Base-by-base conservation (phyloP, 805 yeast species). In the Blastobotrys attinorum region DNA sequence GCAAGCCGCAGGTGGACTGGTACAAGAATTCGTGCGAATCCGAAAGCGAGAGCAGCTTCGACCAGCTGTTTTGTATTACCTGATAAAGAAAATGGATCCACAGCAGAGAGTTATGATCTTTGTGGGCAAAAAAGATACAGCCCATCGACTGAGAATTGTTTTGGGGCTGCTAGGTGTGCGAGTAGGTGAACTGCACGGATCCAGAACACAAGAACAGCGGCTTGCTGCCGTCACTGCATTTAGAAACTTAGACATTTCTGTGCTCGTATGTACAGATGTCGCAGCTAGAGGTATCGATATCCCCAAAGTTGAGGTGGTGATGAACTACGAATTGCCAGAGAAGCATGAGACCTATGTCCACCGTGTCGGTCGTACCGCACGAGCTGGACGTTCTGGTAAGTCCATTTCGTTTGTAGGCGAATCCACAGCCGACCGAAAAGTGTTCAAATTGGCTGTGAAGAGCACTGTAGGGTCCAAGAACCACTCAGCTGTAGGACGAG, bases 251-350 rank as follows among this genome's bases (percentile, higher is more conserved):
- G 76, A 77, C 3, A 95, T 89, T 25, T 95, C 97, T 1, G 79
- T 90, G 7, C 71, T 92, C 47, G 73, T 92, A 33, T 92, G 97
- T 80, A 92, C 99, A 0, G 99, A 92, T 74, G 75, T 92, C 63
- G 98, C 98, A 2, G 90, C 98, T 22, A 84, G 99, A 77, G 99
- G 99, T 74, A 75, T 92, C 61, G 99, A 92, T 83, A 92, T 92
- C 59, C 97, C 97, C 49, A 90, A 90, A 66, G 89, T 92, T 61
- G 97, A 89, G 62, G 79, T 83, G 47, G 99, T 92, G 38, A 76
- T 92, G 58, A 92, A 92, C 66, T 92, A 73, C 63, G 98, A 92
- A 60, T 86, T 92, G 94, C 98, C 98, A 40, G 85, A 86, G 62
- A 72, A 84, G 23, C 81, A 84, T 57, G 98, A 92, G 52, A 76